A percentile compares a stretch with the other conserved stretches of the same genome.
Evolutionary conservation across 1,284 basidiomycete genomes (phyloP).

Genomic region (Fomitopsis schrenkii): DNA sequence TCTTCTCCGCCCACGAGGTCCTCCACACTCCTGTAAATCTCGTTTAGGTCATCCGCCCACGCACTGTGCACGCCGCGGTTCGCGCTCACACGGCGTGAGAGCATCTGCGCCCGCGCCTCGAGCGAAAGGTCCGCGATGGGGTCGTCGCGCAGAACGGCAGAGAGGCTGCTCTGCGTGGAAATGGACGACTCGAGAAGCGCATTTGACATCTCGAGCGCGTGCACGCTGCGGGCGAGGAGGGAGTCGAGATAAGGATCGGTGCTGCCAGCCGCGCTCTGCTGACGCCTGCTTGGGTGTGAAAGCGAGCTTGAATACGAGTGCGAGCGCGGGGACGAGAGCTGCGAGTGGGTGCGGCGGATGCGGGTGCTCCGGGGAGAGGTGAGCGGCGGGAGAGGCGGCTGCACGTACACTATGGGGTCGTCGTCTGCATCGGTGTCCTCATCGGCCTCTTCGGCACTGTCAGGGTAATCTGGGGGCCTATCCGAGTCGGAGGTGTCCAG

Average conservation of each 20-base stretch:
- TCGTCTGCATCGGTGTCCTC: constrained; percentile 49
- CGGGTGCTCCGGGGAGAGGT: constrained; percentile 13
- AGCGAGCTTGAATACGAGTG: background rate
- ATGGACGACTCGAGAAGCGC: constrained; percentile 69
- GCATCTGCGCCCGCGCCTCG: constrained; percentile 41
- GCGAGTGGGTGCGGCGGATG: background rate
- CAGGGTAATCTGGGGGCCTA: constrained; percentile 69
- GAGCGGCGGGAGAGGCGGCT: constrained; percentile 17
- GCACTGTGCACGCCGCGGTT: constrained; percentile 39
- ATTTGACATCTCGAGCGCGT: constrained; percentile 81
- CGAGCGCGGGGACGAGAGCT: constrained; percentile 15
- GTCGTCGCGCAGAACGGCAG: constrained; percentile 39
- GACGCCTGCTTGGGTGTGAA: constrained; percentile 11
- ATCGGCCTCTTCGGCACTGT: constrained; percentile 73
- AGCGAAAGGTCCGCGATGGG: constrained; percentile 35
- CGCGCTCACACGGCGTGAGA: constrained; percentile 47
- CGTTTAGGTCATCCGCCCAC: constrained; percentile 60
- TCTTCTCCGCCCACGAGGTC: constrained; percentile 39
- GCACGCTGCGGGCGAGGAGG: constrained; percentile 73
- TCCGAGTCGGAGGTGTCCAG: constrained; percentile 37
- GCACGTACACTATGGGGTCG: constrained; percentile 18
- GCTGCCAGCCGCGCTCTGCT: constrained; percentile 15
- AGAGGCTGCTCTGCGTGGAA: constrained; percentile 60
- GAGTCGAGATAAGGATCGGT: constrained; percentile 57
- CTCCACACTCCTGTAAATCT: constrained; percentile 59